Base-by-base conservation (phyloP, 371 early-diverging fungal species). In the Haplosporangium sp. region DNA sequence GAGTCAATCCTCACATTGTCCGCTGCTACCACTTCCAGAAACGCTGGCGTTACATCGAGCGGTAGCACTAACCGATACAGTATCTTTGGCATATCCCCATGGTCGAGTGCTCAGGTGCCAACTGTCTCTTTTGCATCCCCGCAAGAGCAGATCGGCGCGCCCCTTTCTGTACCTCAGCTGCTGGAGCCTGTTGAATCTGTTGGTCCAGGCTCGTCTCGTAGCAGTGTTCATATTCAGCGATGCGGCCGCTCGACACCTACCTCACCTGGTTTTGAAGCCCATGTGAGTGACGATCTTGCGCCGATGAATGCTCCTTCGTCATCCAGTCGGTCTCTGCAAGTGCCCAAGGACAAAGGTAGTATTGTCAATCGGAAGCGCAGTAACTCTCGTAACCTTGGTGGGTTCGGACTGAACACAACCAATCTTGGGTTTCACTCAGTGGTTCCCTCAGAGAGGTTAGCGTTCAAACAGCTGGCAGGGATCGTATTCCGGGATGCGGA, bases 401-500 rank as follows among this genome's bases (percentile, higher is more conserved):
- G 76, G 9, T 82, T 82, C 16, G 81, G 82, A 14, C 36, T 82
- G 53, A 82, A 80, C 55, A 75, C 81, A 0, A 75, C 81, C 38
- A 64, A 79, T 52, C 73, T 79, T 20, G 80, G 80, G 1, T 69
- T 73, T 41, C 80, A 67, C 9, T 73, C 73, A 12, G 73, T 79
- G 5, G 59, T 73, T 18, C 73, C 73, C 0, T 69, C 80, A 13
- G 80, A 79, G 36, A 55, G 80, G 37, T 52, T 74, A 12, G 76
- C 75, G 1, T 73, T 82, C 54, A 75, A 75, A 41, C 73, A 72
- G 12, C 63, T 81, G 13, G 76, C 76, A 10, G 82, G 76, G 13
- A 82, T 82, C 47, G 75, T 75, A 16, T 83, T 83, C 57, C 67
- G 83, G 5, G 83, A 83, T 56, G 70, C 72, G 42, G 79, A 83